Evolutionary conservation across 1,284 basidiomycete genomes (phyloP), one percentile per base, ranked within the genome.

Genomic region (Hypsizygus ulmarius): DNA sequence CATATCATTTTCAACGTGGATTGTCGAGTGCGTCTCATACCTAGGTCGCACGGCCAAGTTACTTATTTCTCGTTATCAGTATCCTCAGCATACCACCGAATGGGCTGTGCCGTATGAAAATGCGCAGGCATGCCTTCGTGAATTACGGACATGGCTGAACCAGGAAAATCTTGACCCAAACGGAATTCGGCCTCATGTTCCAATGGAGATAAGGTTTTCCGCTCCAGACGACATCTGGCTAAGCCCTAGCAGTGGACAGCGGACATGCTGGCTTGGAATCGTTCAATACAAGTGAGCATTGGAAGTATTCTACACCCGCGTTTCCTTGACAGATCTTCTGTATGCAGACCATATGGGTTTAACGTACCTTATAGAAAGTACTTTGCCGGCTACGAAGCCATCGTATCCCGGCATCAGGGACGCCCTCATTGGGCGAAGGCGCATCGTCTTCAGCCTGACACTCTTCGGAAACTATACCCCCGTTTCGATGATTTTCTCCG

Each of bases 361-460:
- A 83, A 87, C 29, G 87, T 95, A n/a, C 86, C 90, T 21, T 98
- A 97, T 71, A 82, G 85, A 51, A 71, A 75, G 48, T 77, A 95
- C 50, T 97, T 98, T 67, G 69, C 74, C 41, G 78, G 75, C 25
- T 99, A 95, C 64, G 92, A 96, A 62, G 62, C 69, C 12, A 87
- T 97, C 57, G 67, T 96, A 56, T 67, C 76, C 28, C 74, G 76
- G 32, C 81, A 94, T 67, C 77, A 79, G 39, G 95, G 94, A 6
- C 79, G 92, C 47, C 94, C 96, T 3, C 96, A 99, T 73, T 99
- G 96, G 96, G 97, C 95, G 0, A 99, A 99, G 70, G 81, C 93
- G 16, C 96, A 99, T 66, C 71, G 73, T 16, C 78, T 94, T 44
- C 75, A 78, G 37, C 90, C 90, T 0, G 75, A 77, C 36, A 72